A percentile compares a stretch with the other conserved stretches of the same genome.
phyloP scores from a whole-genome alignment of 257 asterid species.

The Catharanthus roseus region DNA sequence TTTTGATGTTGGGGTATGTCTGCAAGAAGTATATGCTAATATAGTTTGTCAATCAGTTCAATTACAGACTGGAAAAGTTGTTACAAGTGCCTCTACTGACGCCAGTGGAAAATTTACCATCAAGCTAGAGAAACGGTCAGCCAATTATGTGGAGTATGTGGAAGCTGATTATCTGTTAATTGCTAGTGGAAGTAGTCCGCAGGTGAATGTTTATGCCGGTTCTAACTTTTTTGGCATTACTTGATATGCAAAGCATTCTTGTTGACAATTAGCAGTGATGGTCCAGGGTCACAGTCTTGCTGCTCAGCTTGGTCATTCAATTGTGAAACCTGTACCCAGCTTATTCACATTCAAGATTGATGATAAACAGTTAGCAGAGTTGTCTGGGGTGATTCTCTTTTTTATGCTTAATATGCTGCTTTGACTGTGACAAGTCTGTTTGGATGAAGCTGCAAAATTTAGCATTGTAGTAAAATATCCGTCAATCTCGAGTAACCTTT shows the following conservation, averaged over 20 bases:
- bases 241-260: constrained; percentile 7
- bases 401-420: constrained; percentile 4
- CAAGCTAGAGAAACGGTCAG: constrained; percentile 67
- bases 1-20: not conserved
- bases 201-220: constrained; percentile 40
- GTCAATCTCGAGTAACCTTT: not conserved
- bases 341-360: constrained; percentile 90
- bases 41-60: constrained; percentile 42
- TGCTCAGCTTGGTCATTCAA: constrained; percentile 76
- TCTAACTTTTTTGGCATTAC: constrained; percentile 11
- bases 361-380: constrained; percentile 62
- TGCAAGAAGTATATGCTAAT: constrained; percentile 25
- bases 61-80: constrained; percentile 75
- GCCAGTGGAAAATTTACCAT: constrained; percentile 50
- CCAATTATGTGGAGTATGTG: constrained; percentile 47
- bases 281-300: constrained; percentile 84
- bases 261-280: constrained; percentile 16
- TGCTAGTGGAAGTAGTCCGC: constrained; percentile 91
- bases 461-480: not conserved
- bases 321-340: constrained; percentile 90
- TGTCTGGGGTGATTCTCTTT: constrained; percentile 76
- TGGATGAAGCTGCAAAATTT: not conserved
- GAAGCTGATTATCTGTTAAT: constrained; percentile 72
- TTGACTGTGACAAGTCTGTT: not conserved
- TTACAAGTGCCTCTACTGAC: constrained; percentile 56